Conservation (phyloP, 176 grass and related monocot genomes). For the Oryza coarctata region DNA sequence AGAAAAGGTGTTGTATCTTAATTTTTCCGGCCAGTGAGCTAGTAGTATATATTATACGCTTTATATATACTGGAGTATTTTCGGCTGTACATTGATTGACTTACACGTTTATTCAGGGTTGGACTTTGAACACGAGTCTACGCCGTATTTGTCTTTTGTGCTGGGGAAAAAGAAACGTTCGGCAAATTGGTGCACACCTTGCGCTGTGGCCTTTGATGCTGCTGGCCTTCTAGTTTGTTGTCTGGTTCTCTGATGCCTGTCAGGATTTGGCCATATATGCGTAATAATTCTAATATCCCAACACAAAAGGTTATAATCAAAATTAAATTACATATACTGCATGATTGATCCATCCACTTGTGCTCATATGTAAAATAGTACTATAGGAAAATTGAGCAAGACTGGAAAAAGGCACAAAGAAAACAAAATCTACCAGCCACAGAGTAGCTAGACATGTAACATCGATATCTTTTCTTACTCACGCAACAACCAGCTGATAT, state of each 20-base stretch:
- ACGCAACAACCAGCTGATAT: background rate
- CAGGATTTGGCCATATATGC: slow-evolving; percentile 35
- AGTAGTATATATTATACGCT: background rate
- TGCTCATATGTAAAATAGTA: background rate
- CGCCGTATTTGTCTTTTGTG: slow-evolving; percentile 12
- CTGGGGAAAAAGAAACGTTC: slow-evolving; percentile 1
- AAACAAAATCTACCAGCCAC: background rate
- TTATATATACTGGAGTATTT: background rate
- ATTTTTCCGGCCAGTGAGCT: background rate
- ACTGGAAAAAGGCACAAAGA: background rate
- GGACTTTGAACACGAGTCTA: slow-evolving; percentile 51
- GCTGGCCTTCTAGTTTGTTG: slow-evolving; percentile 48
- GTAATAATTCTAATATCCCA: background rate
- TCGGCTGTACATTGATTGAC: background rate
- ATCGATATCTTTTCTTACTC: background rate
- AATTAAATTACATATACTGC: background rate
- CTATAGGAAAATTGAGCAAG: background rate
- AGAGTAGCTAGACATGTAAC: too few relatives aligned
- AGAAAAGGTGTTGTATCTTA: background rate
- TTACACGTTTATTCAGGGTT: background rate
- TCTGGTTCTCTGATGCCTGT: slow-evolving; percentile 40
- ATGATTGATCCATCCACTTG: background rate
- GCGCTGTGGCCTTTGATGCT: slow-evolving; percentile 46
- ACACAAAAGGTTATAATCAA: background rate
- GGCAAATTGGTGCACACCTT: slow-evolving; percentile 44